phyloP scores from a whole-genome alignment of 2,329 filamentous ascomycete genomes.

The Fusarium tanahbumbuense region DNA sequence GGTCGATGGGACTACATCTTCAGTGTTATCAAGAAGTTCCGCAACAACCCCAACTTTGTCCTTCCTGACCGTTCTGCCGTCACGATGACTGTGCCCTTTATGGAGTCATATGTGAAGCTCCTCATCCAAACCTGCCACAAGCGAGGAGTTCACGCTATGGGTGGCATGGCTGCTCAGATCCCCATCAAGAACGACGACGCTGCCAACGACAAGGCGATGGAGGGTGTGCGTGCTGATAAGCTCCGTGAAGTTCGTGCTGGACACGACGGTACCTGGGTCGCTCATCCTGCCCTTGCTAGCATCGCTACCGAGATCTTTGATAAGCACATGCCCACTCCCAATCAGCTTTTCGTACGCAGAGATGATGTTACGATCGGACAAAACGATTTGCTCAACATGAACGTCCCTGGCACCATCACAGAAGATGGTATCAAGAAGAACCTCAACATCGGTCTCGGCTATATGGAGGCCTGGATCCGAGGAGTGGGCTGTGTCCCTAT shows the following conservation, averaged over 20 bases:
- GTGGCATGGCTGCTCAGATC: constrained; percentile 98
- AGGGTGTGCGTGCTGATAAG: constrained; percentile 92
- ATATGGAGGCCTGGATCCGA: constrained; percentile 99
- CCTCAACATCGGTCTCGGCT: constrained; percentile 93
- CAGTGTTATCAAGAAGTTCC: constrained; percentile 99
- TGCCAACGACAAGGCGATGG: constrained; percentile 95
- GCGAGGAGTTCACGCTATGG: constrained; percentile 98
- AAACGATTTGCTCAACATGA: constrained; percentile 98
- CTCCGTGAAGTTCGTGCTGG: constrained; percentile 94
- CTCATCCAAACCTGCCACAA: constrained; percentile 98
- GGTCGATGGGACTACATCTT: constrained; percentile 99
- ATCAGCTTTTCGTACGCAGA: constrained; percentile 91
- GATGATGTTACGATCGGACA: constrained; percentile 88
- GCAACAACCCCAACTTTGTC: constrained; percentile 91
- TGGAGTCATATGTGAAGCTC: constrained; percentile 95
- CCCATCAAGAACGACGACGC: constrained; percentile 94
- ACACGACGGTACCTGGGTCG: constrained; percentile 97
- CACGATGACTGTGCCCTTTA: constrained; percentile 98
- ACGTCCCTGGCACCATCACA: constrained; percentile 90
- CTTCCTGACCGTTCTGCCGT: constrained; percentile 91
- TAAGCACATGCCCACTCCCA: constrained; percentile 97
- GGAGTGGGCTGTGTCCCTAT: constrained; percentile 97
- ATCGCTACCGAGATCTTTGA: constrained; percentile 97
- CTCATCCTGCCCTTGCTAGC: constrained; percentile 88
- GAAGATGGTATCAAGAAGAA: constrained; percentile 98